These are phyloP conservation scores for Claviceps cyperi DNA, from an alignment of 2,329 filamentous ascomycete genomes.

Conservation along the genomic window DNA sequence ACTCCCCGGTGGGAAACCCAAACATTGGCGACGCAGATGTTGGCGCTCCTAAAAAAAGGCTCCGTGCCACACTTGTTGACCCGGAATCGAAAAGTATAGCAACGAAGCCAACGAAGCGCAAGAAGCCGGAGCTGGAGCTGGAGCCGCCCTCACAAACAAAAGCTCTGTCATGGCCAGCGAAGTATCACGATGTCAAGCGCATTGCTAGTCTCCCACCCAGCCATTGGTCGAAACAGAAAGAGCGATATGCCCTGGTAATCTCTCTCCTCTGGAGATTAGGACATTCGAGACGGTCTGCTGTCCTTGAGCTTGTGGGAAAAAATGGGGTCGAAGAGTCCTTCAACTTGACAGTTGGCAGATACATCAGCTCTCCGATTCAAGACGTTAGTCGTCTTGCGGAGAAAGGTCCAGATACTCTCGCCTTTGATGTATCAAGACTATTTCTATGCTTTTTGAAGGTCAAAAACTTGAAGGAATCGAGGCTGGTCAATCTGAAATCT, in stretches of 20 bases:
- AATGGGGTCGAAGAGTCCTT: conserved; percentile 7
- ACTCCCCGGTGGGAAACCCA: conserved; percentile 5
- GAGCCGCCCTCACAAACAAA: not conserved
- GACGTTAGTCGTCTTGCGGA: conserved; percentile 5
- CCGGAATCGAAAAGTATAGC: not conserved
- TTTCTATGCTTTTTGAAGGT: conserved; percentile 18
- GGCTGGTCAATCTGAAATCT: conserved; percentile 1
- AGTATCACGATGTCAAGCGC: conserved; percentile 4
- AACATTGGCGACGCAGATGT: conserved; percentile 9
- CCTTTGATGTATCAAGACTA: conserved; percentile 18
- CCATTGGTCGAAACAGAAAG: conserved; percentile 14
- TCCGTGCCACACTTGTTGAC: not conserved
- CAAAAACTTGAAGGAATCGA: conserved; percentile 10
- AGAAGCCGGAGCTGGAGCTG: not conserved
- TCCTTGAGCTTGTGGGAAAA: conserved; percentile 14
- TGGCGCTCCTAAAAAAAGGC: conserved; percentile 10
- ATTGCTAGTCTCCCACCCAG: conserved; percentile 10
- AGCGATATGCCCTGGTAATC: conserved; percentile 17
- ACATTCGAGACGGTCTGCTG: conserved; percentile 14
- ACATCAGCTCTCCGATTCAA: conserved; percentile 7
- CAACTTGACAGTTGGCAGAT: conserved; percentile 2
- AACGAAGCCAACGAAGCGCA: not conserved
- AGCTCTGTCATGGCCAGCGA: not conserved
- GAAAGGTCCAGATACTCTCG: conserved; percentile 7
- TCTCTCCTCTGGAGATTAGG: conserved; percentile 17